Evolutionary conservation across 805 yeast species (phyloP).

Genomic region (Candida michaelii): DNA sequence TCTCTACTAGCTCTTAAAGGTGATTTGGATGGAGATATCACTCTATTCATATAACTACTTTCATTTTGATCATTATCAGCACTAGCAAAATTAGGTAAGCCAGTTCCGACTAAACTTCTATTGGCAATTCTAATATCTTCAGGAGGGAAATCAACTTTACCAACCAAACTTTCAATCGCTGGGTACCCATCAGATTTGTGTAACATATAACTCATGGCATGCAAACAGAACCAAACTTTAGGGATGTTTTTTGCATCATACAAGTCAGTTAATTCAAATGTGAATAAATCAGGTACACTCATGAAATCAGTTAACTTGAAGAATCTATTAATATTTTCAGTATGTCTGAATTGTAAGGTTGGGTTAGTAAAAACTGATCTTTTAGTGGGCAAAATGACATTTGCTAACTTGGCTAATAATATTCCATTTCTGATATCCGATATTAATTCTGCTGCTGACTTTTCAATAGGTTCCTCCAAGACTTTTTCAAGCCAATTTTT

Average conservation of each 20-base stretch:
- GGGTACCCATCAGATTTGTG: conserved; percentile 60
- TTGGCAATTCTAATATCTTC: conserved; percentile 71
- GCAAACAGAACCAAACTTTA: conserved; percentile 89
- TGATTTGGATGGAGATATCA: conserved; percentile 17
- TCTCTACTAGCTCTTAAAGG: neutral
- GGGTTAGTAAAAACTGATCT: conserved; percentile 53
- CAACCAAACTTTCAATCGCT: conserved; percentile 60
- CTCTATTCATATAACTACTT: conserved; percentile 23
- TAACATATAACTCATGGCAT: conserved; percentile 79
- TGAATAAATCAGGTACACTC: conserved; percentile 81
- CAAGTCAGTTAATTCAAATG: conserved; percentile 88
- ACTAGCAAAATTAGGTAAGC: conserved; percentile 71
- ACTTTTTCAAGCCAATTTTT: conserved; percentile 74
- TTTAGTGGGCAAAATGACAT: conserved; percentile 65
- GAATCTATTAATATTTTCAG: conserved; percentile 88
- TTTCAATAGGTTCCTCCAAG: conserved; percentile 55
- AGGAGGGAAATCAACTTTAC: conserved; percentile 59
- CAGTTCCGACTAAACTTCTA: conserved; percentile 62
- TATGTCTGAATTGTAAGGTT: conserved; percentile 77
- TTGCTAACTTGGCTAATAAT: conserved; percentile 73
- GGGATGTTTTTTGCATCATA: conserved; percentile 92
- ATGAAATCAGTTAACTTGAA: conserved; percentile 67
- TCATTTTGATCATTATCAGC: conserved; percentile 30
- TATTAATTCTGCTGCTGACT: conserved; percentile 55
- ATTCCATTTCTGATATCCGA: conserved; percentile 82